Percentiles rank a stretch among this genome's conserved stretches.
Conservation (phyloP, 2,329 filamentous ascomycete genomes). For the Pseudopithomyces chartarum region DNA sequence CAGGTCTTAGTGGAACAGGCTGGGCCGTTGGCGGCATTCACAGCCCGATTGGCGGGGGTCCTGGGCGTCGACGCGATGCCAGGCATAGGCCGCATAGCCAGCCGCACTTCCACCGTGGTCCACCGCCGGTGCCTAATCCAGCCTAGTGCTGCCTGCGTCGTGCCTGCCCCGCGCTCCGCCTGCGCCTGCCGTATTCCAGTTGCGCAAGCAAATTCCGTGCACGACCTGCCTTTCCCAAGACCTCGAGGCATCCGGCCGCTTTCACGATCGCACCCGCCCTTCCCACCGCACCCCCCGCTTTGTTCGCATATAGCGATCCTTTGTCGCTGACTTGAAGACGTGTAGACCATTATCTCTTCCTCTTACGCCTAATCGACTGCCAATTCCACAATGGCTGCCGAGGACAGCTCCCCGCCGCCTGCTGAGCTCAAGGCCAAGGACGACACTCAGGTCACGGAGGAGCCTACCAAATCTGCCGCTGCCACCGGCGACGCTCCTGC, state of each 20-base stretch:
- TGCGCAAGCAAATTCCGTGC: not conserved
- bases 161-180: not conserved
- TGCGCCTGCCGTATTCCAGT: not conserved
- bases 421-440: not conserved
- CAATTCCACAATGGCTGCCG: not conserved
- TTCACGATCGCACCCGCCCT: not conserved
- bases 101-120: not conserved
- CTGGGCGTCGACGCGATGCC: too few relatives aligned
- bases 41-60: constrained; percentile 32
- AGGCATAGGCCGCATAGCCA: constrained; percentile 22
- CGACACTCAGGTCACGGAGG: not conserved
- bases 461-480: not conserved
- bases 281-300: not conserved
- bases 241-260: not conserved
- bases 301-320: not conserved
- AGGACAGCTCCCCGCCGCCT: not conserved
- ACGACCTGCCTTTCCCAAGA: not conserved
- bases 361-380: not conserved
- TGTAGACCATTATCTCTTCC: not conserved
- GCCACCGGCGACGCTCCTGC: not conserved
- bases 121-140: not conserved
- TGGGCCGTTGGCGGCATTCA: constrained; percentile 24
- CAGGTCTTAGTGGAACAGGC: constrained; percentile 22
- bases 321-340: not conserved
- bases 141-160: constrained; percentile 2